A percentile compares a stretch with the other conserved stretches of the same genome.
phyloP scores from a whole-genome alignment of 768 basidiomycete genomes.

The Amanita phalloides region DNA sequence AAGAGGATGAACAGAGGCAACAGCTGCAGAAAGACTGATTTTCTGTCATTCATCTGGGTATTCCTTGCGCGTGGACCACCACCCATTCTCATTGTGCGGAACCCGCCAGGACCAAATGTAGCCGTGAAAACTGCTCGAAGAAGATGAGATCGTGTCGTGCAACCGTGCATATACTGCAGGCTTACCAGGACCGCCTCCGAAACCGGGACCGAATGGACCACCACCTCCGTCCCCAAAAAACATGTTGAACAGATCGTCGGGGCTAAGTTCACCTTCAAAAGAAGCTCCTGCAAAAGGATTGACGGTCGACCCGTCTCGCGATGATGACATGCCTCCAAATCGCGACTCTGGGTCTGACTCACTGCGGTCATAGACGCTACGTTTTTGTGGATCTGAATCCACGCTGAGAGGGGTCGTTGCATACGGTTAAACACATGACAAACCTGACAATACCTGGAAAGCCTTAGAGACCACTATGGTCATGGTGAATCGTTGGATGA shows the following conservation, averaged over 20 bases:
- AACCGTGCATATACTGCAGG: neutral
- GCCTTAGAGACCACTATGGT: conserved; percentile 90
- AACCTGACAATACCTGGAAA: conserved; percentile 87
- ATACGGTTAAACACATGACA: conserved; percentile 5
- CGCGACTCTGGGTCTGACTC: conserved; percentile 87
- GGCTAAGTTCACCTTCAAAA: conserved; percentile 81
- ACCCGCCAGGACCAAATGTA: conserved; percentile 75
- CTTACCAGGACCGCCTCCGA: conserved; percentile 48
- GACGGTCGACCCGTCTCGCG: conserved; percentile 37
- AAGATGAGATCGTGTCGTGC: neutral
- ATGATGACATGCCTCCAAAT: conserved; percentile 55
- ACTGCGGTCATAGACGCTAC: conserved; percentile 74
- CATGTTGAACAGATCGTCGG: conserved; percentile 97
- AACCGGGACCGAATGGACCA: conserved; percentile 31
- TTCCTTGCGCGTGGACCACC: conserved; percentile 24
- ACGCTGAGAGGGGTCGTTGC: neutral
- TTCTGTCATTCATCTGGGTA: conserved; percentile 31
- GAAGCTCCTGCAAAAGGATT: conserved; percentile 38
- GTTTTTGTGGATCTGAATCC: conserved; percentile 69
- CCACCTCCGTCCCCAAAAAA: conserved; percentile 87
- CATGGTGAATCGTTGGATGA: conserved; percentile 5
- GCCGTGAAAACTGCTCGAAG: conserved; percentile 54
- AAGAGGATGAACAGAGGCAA: conserved; percentile 80
- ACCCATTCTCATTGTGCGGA: conserved; percentile 57
- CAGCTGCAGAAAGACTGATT: conserved; percentile 64